Conservation (phyloP, 2,329 filamentous ascomycete species). For the Lecanicillium sp. region DNA sequence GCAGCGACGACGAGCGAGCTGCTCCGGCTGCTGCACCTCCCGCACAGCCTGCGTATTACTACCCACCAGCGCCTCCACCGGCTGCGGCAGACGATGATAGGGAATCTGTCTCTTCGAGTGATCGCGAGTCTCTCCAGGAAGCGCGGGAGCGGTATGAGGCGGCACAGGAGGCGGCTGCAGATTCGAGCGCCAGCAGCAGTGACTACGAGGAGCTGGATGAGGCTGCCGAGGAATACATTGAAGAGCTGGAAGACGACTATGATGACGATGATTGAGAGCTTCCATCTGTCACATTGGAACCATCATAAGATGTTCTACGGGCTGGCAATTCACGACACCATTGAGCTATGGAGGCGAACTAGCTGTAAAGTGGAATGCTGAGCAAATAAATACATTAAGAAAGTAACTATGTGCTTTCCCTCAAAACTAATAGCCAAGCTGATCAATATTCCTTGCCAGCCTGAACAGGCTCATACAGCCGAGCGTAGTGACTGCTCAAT, state of each 20-base stretch:
- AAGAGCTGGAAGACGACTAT: conserved; percentile 39
- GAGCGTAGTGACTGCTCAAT: no score
- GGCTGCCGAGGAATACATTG: conserved; percentile 40
- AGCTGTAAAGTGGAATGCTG: no score
- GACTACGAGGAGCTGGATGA: conserved; percentile 45
- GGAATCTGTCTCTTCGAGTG: conserved; percentile 32
- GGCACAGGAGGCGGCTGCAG: conserved; percentile 27
- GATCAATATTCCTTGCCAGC: no score
- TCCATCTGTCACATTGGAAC: no score
- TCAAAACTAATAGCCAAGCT: no score
- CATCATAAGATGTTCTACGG: no score
- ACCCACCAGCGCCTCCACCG: conserved; percentile 28
- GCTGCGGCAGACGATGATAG: conserved; percentile 30
- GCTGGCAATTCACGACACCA: no score
- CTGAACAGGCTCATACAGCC: no score
- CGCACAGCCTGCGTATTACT: conserved; percentile 9
- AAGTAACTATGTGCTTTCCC: no score
- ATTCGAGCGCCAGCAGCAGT: conserved; percentile 41
- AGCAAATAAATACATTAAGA: no score
- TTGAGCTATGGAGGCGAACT: no score
- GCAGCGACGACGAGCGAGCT: not conserved
- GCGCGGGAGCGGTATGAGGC: conserved; percentile 37
- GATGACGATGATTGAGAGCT: conserved; percentile 21
- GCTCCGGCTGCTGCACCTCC: not conserved
- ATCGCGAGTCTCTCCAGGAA: conserved; percentile 33